Evolutionary conservation across 2,329 filamentous ascomycete species (phyloP).

Genomic region (Cladophialophora carrionii): DNA sequence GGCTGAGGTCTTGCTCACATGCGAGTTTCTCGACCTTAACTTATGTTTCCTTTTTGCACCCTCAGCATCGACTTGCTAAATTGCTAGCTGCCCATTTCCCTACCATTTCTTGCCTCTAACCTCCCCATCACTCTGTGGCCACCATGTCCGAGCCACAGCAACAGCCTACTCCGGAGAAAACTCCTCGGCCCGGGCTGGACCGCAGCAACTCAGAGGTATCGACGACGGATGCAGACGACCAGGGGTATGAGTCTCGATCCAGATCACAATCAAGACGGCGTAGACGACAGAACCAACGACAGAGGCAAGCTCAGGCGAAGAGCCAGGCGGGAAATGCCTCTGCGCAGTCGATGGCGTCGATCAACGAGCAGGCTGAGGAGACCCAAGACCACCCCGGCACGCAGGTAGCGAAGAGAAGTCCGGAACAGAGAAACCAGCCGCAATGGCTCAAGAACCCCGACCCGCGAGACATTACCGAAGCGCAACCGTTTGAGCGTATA

Average conservation of each 20-base stretch:
- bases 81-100: neutral
- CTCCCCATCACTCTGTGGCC: constrained; percentile 16
- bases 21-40: constrained; percentile 15
- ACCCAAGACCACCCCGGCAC: constrained; percentile 30
- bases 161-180: constrained; percentile 35
- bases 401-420: constrained; percentile 18
- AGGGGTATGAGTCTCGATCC: constrained; percentile 39
- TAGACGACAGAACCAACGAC: constrained; percentile 38
- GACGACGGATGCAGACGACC: constrained; percentile 31
- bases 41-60: constrained; percentile 8
- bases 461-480: constrained; percentile 53
- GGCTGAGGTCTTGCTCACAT: constrained; percentile 9
- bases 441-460: constrained; percentile 36
- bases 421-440: constrained; percentile 21
- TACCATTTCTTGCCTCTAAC: neutral
- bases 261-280: constrained; percentile 38
- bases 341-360: constrained; percentile 36
- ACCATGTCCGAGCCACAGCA: constrained; percentile 36
- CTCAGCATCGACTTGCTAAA: neutral
- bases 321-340: constrained; percentile 34
- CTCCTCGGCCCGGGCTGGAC: constrained; percentile 31
- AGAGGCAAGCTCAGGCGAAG: constrained; percentile 31
- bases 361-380: constrained; percentile 34
- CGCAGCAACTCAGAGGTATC: constrained; percentile 35
- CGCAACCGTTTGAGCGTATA: constrained; percentile 60